A percentile compares a stretch with the other conserved stretches of the same genome.
phyloP scores from a whole-genome alignment of 306 rosid species.

The Castanopsis chinensis region DNA sequence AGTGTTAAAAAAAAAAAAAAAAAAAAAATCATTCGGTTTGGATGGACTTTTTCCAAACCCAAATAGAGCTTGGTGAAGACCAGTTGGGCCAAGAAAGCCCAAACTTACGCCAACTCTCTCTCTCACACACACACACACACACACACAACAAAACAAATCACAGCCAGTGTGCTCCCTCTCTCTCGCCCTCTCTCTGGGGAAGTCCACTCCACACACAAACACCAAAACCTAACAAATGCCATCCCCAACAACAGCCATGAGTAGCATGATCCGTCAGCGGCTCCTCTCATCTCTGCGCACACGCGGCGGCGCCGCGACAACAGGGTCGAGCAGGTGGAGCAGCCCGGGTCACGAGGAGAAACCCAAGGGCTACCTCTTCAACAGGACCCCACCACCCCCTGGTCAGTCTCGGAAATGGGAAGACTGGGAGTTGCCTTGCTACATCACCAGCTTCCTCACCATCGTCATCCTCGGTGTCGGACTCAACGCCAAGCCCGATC shows the following conservation, averaged over 20 bases:
- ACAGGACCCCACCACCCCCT: slow-evolving; percentile 66
- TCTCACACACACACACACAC: too few relatives aligned
- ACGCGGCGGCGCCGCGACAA: slow-evolving; percentile 59
- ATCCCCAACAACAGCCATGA: slow-evolving; percentile 37
- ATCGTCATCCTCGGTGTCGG: slow-evolving; percentile 98
- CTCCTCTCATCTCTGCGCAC: slow-evolving; percentile 56
- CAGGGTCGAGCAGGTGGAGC: slow-evolving; percentile 75
- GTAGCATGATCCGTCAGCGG: slow-evolving; percentile 76
- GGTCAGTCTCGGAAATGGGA: slow-evolving; percentile 95
- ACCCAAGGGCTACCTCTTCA: slow-evolving; percentile 81
- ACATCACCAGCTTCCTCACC: slow-evolving; percentile 91
- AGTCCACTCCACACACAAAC: background rate
- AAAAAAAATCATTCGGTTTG: too few relatives aligned
- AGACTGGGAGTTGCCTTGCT: slow-evolving; percentile 99
- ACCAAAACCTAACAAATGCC: background rate
- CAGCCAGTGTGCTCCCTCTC: background rate
- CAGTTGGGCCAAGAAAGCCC: too few relatives aligned
- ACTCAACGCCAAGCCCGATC: slow-evolving; percentile 97
- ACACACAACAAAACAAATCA: background rate
- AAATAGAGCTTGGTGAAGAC: too few relatives aligned
- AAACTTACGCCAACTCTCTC: too few relatives aligned
- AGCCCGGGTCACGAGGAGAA: slow-evolving; percentile 80
- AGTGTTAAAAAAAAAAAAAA: too few relatives aligned
- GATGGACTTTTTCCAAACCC: too few relatives aligned
- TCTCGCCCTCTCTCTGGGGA: background rate